Base-by-base conservation (phyloP, 2,329 filamentous ascomycete genomes). In the Aquanectria penicillioides region DNA sequence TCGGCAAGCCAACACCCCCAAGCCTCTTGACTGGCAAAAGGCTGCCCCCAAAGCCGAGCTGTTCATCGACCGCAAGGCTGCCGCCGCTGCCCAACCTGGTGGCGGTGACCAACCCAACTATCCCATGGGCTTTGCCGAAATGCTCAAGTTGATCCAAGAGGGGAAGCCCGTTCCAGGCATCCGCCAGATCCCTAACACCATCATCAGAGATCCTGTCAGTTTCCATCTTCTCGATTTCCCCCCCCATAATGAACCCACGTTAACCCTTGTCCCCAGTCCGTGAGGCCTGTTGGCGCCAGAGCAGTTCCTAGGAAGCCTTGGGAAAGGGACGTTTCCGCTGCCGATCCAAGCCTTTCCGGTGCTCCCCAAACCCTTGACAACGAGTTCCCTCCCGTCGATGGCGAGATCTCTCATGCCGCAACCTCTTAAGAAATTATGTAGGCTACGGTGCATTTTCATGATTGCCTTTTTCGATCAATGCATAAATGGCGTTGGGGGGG, bases 131-230 rank as follows among this genome's bases (percentile, higher is more conserved):
- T 97, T 97, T 74, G 89, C 91, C 7, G 88, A 94, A 65, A 93
- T 97, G 61, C 89, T 97, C 53, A 90, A 92, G 69, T 85, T 97
- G 52, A 91, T 97, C 51, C 91, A 92, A 20, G 89, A 87, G 23
- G 93, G 93, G 50, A 88, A 92, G 67, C 89, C 91, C 0, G 90
- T 97, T 37, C 93, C 93, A 1, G 94, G 94, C 1, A 96, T 97
- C 70, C 88, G 89, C 66, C 87, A 97, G 63, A 94, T 97, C 50
- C 93, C 94, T 5, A 86, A 92, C 65, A 95, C 89, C 0, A 81
- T 97, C 5, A 81, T 94, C 17, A 82, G 87, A 51, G 89, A 90
- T 5, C 85, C 92, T 59, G 89, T 90, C 59, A 84, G 82, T 70
- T 22, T 43, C 3, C 23, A 20, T 51, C 7, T 9, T 13, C 9